A percentile compares a stretch with the other conserved stretches of the same genome.
Evolutionary conservation across 768 basidiomycete species (phyloP).

Genomic region (Fibroporia radiculosa): DNA sequence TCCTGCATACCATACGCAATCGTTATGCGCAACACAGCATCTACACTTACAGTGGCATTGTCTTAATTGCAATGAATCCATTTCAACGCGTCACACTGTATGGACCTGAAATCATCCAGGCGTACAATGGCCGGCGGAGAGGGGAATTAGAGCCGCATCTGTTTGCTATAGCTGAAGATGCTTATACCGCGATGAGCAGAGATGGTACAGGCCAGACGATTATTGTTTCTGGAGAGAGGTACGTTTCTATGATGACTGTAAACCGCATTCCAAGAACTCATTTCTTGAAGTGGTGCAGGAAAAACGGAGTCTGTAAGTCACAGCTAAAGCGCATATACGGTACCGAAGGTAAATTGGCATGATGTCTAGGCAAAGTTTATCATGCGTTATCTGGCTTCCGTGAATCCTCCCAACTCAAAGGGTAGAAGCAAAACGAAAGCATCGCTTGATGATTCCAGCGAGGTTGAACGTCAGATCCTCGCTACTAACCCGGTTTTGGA

Average conservation of each 20-base stretch:
- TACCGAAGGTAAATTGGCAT: no score
- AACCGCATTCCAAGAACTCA: conserved; percentile 1
- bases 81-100: conserved; percentile 97
- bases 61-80: conserved; percentile 97
- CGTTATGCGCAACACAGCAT: conserved; percentile 97
- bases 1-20: conserved; percentile 93
- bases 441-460: conserved; percentile 80
- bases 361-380: conserved; percentile 95
- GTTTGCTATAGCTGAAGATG: conserved; percentile 99
- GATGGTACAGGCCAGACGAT: conserved; percentile 96
- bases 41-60: conserved; percentile 98
- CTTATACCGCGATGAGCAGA: conserved; percentile 94
- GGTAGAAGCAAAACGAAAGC: conserved; percentile 60
- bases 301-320: conserved; percentile 92
- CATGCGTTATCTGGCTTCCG: conserved; percentile 97
- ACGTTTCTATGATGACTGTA: conserved; percentile 16
- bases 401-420: conserved; percentile 68
- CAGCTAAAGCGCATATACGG: no score
- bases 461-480: conserved; percentile 94
- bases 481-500: conserved; percentile 99
- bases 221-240: conserved; percentile 98
- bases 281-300: conserved; percentile 76
- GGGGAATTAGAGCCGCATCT: conserved; percentile 97
- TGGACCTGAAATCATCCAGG: conserved; percentile 94
- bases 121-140: conserved; percentile 85